Base-by-base conservation (phyloP, 2,329 filamentous ascomycete species). In the Xylaria sp. region DNA sequence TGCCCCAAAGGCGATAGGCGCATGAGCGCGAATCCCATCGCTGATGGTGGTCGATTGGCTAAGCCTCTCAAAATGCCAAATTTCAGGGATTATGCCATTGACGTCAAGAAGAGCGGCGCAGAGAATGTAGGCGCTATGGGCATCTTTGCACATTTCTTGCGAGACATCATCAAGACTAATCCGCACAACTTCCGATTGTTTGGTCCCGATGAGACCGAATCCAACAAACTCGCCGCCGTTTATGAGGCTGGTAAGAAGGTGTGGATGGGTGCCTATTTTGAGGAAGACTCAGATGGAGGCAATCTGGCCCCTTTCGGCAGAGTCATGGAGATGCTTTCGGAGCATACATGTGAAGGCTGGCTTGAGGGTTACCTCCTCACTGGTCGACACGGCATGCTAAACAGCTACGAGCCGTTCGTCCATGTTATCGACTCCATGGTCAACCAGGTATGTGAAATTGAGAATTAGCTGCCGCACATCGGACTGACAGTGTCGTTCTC, bases 401-500 rank as follows among this genome's bases (percentile, higher is more conserved):
- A 91, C 80, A 89, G 85, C 70, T 92, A 92, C 75, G 89, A 92
- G 73, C 88, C 89, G 0, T 92, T 92, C 70, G 89, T 92, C 60
- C 88, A 92, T 70, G 84, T 92, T 68, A 91, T 92, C 67, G 88
- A 92, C 73, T 90, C 87, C 1, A 92, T 92, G 89, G 89, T 92
- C 61, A 91, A 91, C 72, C 89, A 91, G 72, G 77, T 79, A 72
- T 56, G 49, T 51, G 6, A 11, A 16, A 74, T 66, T 19, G 18
- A 44, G 9, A 5, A 10, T 5, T 9, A 53, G 1, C 6, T 53
- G 35, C 5, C 42, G 10, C 13, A 8, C n/a, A 54, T 19, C 4
- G 19, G 11, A 7, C 52, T 54, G 18, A 54, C 19, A 16, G 47
- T n/a, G 19, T 7, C 35, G 9, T 30, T 23, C 13, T 23, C 13